Base-by-base conservation (phyloP, 768 basidiomycete genomes). In the Termitomyces sp. region DNA sequence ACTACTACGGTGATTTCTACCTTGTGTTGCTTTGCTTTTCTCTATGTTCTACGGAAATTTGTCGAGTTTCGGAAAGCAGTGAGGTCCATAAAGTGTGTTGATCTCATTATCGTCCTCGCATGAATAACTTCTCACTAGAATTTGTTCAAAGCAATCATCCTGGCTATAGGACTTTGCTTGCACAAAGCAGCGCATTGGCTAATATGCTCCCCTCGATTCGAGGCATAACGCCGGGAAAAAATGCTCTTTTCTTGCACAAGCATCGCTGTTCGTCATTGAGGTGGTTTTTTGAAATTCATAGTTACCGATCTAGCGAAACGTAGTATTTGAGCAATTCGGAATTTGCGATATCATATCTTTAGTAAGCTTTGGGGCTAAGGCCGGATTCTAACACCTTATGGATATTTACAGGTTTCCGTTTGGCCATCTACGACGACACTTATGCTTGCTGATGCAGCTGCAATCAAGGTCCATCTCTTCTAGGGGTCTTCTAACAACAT, bases 391-490 rank as follows among this genome's bases (percentile, higher is more conserved):
- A n/a, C n/a, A n/a, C n/a, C n/a, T n/a, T n/a, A n/a, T n/a, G n/a
- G n/a, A n/a, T n/a, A n/a, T 33, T 7, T 23, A 22, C 11, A 73
- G 70, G 61, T 70, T 27, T 65, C 60, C 20, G 51, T 64, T 23
- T 65, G 63, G 52, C 72, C 72, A 0, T 53, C 50, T 7, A 43
- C 54, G 12, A 60, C 64, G 1, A 56, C 61, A 3, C 56, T 76
- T 7, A 36, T 64, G 13, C 45, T 78, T 10, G 75, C 76, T 15
- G 76, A 78, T 59, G 71, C 73, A 15, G 64, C 64, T 13, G 70
- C 70, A 13, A 72, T 77, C 47, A 78, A 78, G 65, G 77, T 74
- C 10, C 18, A 55, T 49, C 25, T 35, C n/a, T 38, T n/a, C 20
- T 31, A 15, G 1, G 16, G 12, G 33, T 11, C n/a, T n/a, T 44